These are phyloP conservation scores for Pharnaceum exiguum DNA, from an alignment of 148 eudicot species.

Conservation along the genomic window DNA sequence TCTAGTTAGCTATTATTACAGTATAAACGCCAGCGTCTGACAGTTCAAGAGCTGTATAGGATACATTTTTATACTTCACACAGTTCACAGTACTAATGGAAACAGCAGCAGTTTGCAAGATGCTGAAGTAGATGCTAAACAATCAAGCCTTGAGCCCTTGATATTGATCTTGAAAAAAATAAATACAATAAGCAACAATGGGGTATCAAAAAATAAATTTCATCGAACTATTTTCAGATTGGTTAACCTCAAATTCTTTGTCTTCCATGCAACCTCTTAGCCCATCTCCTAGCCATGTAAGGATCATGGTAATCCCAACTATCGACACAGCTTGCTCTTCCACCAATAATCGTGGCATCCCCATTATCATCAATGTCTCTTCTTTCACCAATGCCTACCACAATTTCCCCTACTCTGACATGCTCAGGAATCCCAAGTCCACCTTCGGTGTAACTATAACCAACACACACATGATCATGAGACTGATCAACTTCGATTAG, in stretches of 20 bases:
- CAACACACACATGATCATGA: conserved; percentile 36
- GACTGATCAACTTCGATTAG: conserved; percentile 37
- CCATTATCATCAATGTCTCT: conserved; percentile 20
- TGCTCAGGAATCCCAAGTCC: conserved; percentile 34
- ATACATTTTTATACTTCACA: too few relatives aligned
- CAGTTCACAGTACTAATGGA: too few relatives aligned
- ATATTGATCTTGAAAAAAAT: too few relatives aligned
- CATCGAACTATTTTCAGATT: not conserved
- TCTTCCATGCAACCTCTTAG: conserved; percentile 70
- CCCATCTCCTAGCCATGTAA: conserved; percentile 90
- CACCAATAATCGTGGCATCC: conserved; percentile 27
- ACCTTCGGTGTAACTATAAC: conserved; percentile 59
- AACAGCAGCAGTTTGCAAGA: too few relatives aligned
- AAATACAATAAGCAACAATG: conserved; percentile 13
- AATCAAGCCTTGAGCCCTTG: too few relatives aligned
- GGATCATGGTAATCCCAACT: conserved; percentile 80
- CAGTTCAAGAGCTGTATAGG: too few relatives aligned
- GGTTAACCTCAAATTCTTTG: conserved; percentile 18
- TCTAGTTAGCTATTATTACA: too few relatives aligned
- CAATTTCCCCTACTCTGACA: conserved; percentile 53
- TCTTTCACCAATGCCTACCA: conserved; percentile 37
- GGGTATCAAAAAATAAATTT: not conserved
- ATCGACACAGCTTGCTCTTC: conserved; percentile 62
- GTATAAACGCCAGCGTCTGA: too few relatives aligned
- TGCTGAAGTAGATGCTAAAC: too few relatives aligned